A percentile compares a stretch with the other conserved stretches of the same genome.
Evolutionary conservation across 75 land plant species (phyloP).

Genomic region (Isoetes taiwanensis): DNA sequence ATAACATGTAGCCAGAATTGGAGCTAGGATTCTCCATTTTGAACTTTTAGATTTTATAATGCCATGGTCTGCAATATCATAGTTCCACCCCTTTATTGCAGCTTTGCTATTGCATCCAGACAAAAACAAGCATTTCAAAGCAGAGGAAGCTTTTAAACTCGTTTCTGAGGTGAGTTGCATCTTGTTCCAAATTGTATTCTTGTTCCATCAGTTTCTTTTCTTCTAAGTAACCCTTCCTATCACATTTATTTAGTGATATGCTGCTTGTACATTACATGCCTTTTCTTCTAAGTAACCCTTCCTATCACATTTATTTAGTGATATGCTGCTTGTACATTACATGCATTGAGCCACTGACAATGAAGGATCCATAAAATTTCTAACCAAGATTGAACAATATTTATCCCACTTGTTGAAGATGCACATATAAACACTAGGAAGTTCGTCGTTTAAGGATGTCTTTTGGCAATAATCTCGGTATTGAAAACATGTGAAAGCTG

Average conservation of each 20-base stretch:
- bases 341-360: not conserved
- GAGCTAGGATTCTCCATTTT: too few species aligned
- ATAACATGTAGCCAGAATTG: too few species aligned
- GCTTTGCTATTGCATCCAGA: constrained; percentile 84
- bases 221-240: not conserved
- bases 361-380: too few species aligned
- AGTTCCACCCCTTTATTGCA: too few species aligned
- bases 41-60: too few species aligned
- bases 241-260: not conserved
- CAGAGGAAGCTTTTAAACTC: constrained; percentile 73
- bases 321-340: not conserved
- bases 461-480: too few species aligned
- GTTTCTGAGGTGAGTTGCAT: constrained; percentile 51
- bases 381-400: too few species aligned
- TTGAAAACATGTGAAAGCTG: too few species aligned
- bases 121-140: constrained; percentile 64
- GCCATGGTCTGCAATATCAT: too few species aligned
- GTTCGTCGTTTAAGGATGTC: too few species aligned
- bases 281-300: not conserved
- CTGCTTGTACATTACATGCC: not conserved
- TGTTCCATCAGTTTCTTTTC: not conserved
- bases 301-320: not conserved
- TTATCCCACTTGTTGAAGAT: too few species aligned
- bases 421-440: too few species aligned
- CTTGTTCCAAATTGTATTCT: not conserved